These are phyloP conservation scores for Omphalotus guepiniiformis DNA, from an alignment of 768 basidiomycete species.

Conservation along the genomic window DNA sequence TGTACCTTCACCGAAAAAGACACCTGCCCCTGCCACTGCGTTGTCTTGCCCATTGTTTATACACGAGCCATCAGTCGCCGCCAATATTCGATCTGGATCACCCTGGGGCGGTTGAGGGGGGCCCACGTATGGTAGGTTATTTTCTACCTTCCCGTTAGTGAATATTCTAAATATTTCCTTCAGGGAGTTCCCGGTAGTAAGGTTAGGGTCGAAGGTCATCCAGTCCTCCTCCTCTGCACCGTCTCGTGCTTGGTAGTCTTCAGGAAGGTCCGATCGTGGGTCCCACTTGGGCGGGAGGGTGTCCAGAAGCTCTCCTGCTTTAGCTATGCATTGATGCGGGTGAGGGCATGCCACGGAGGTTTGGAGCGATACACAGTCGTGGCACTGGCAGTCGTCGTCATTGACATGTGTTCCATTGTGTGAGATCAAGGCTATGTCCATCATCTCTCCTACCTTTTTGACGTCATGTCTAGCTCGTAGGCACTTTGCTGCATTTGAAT, in stretches of 20 bases:
- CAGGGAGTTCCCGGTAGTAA: not conserved
- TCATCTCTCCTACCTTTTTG: not conserved
- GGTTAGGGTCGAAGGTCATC: no score
- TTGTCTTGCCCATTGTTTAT: no score
- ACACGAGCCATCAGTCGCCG: no score
- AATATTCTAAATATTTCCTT: not conserved
- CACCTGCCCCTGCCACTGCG: no score
- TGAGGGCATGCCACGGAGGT: not conserved
- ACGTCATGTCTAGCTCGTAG: not conserved
- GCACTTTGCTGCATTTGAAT: not conserved
- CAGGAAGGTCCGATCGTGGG: not conserved
- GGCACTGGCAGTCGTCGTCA: not conserved
- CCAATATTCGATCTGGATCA: no score
- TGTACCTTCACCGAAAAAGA: no score
- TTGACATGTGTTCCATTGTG: not conserved
- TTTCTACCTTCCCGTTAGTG: not conserved
- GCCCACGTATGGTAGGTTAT: not conserved
- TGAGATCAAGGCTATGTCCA: not conserved
- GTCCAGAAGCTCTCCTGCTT: not conserved
- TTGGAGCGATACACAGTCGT: not conserved
- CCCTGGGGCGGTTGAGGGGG: no score
- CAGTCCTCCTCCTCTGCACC: not conserved
- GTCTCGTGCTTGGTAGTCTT: not conserved
- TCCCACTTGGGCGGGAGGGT: not conserved
- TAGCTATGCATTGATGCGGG: not conserved